phyloP scores from a whole-genome alignment of 2,329 filamentous ascomycete species.

The Diaporthe nobilis region DNA sequence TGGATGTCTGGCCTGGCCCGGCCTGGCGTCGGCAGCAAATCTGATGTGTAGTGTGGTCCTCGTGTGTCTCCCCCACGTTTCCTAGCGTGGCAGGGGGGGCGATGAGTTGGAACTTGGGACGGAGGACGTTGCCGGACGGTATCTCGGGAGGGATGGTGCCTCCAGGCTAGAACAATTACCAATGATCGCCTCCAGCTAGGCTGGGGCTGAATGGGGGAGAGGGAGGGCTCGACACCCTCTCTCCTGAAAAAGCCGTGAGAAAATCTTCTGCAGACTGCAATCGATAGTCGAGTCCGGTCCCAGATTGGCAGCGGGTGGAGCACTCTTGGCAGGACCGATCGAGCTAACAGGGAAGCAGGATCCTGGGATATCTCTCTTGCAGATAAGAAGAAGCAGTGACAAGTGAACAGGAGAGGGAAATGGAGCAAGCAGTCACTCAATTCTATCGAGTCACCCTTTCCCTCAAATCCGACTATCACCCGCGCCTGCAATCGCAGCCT shows the following conservation, averaged over 20 bases:
- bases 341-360: slow-evolving; percentile 19
- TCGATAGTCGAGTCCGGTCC: slow-evolving; percentile 24
- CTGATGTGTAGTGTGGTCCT: not conserved
- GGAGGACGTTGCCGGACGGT: slow-evolving; percentile 13
- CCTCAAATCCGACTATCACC: not conserved
- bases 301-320: slow-evolving; percentile 19
- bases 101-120: too few relatives aligned
- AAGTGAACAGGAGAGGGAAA: not conserved
- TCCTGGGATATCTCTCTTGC: not conserved
- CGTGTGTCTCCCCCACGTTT: slow-evolving; percentile 23
- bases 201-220: not conserved
- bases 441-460: slow-evolving; percentile 35
- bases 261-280: not conserved
- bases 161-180: not conserved
- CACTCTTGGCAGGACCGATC: slow-evolving; percentile 26
- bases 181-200: not conserved
- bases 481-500: not conserved
- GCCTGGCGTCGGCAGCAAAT: slow-evolving; percentile 6
- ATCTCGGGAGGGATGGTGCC: not conserved
- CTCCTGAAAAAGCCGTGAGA: not conserved
- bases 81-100: slow-evolving; percentile 23
- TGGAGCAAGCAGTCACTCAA: slow-evolving; percentile 20
- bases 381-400: not conserved
- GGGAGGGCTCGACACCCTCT: not conserved
- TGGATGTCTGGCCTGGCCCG: not conserved